Evolutionary conservation across 2,329 filamentous ascomycete genomes (phyloP), one percentile per base, ranked within the genome.

Genomic region (Exophiala sideris): DNA sequence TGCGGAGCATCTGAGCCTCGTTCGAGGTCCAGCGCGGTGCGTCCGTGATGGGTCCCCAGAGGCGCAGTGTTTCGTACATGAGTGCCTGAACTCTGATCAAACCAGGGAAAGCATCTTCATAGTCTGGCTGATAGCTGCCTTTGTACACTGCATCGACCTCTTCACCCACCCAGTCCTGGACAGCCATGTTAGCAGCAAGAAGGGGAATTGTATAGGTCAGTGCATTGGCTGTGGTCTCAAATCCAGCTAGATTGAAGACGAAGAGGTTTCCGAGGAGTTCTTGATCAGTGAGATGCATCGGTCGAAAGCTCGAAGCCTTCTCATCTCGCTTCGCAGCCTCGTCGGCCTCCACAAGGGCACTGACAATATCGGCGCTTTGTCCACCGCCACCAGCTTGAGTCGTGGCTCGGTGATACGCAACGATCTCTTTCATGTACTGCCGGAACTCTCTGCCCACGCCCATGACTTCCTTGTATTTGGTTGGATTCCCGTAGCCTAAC

Each of bases 221-320:
- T 0, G 72, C 73, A 24, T 76, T 72, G 0, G 77, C 74, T 0
- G 76, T 77, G 0, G 77, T 79, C 53, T 81, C 78, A 52, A 79
- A 76, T 0, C 78, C 78, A 0, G 78, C 78, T 46, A 80, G 68
- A 45, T 75, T 78, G 56, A 79, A 71, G 1, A 75, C 66, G 48
- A 77, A 78, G 44, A 78, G 65, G 42, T 79, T 79, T 11, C 77
- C 76, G 38, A 75, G 74, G 5, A 81, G 73, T 54, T 81, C 77
- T 5, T 48, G 35, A 42, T 73, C 70, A 0, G 64, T 73, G 32
- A 73, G 65, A 9, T 66, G 60, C 45, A 50, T 56, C 0, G 53
- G 50, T 5, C 54, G 35, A n/a, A 64, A 59, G 8, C 72, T 61
- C 0, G 67, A 66, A 9, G 57, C 67, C 20, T 72, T 68, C 52